Evolutionary conservation across 1,284 basidiomycete genomes (phyloP).

Genomic region (Puccinia brachypodii): DNA sequence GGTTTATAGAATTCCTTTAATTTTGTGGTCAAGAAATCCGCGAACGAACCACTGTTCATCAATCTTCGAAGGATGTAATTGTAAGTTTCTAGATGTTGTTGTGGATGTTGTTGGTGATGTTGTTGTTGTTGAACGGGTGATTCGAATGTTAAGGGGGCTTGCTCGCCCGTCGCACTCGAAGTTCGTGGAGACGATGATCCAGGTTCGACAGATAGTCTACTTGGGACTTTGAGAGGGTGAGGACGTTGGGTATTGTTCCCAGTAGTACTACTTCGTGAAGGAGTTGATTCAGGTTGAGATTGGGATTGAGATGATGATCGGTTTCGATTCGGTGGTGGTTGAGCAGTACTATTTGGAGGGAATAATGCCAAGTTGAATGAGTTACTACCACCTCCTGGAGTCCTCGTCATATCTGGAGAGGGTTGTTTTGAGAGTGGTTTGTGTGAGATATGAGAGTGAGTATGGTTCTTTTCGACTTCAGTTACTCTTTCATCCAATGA

Average conservation of each 20-base stretch:
- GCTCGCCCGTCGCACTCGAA: not conserved
- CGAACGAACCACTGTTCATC: not conserved
- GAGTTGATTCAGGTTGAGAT: not conserved
- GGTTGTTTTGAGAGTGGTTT: not conserved
- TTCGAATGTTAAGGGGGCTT: not conserved
- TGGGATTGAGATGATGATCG: slow-evolving; percentile 11
- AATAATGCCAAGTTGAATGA: not conserved
- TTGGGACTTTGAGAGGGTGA: not conserved
- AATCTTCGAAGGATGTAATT: not conserved
- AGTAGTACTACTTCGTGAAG: not conserved
- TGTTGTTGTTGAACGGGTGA: not conserved
- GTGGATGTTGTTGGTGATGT: not conserved
- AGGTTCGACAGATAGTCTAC: not conserved
- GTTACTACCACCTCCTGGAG: not conserved
- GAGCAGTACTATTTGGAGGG: not conserved
- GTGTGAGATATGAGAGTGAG: not conserved
- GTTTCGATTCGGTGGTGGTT: not conserved
- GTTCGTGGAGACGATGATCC: not conserved
- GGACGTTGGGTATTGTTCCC: not conserved
- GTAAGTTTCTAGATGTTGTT: not conserved
- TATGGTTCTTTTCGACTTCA: not conserved
- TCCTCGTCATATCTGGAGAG: not conserved
- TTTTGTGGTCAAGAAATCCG: not conserved
- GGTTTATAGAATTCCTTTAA: slow-evolving; percentile 10
- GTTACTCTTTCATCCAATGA: not conserved